Percentiles rank a stretch among this genome's conserved stretches.
phyloP scores from a whole-genome alignment of 2,329 filamentous ascomycete genomes.

The Tolypocladium endophyticum region DNA sequence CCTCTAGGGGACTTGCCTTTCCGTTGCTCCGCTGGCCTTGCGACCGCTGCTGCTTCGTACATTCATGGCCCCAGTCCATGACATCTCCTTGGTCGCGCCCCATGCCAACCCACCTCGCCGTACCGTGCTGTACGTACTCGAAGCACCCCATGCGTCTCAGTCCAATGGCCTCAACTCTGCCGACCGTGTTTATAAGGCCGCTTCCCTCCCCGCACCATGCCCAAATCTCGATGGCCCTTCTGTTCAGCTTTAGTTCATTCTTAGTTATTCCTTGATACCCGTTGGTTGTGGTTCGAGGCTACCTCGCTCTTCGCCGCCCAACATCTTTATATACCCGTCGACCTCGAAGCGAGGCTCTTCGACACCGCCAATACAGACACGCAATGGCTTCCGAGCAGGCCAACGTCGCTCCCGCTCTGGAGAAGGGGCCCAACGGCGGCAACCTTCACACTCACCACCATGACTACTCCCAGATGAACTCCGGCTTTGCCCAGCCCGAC shows the following conservation, averaged over 20 bases:
- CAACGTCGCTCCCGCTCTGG: constrained; percentile 3
- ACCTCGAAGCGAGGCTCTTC: neutral
- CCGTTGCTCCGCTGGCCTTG: neutral
- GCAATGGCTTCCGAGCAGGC: constrained; percentile 6
- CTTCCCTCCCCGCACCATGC: neutral
- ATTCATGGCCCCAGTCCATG: neutral
- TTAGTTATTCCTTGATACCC: neutral
- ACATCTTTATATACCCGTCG: neutral
- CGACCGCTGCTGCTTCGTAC: neutral
- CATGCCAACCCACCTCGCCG: neutral
- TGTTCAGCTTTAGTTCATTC: neutral
- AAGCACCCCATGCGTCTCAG: neutral
- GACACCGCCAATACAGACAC: neutral
- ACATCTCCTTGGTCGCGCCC: neutral
- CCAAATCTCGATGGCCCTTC: neutral
- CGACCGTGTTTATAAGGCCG: constrained; percentile 1
- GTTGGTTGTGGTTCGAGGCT: neutral
- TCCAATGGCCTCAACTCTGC: constrained; percentile 5
- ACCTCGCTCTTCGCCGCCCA: neutral
- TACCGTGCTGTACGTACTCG: neutral
- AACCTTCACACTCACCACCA: constrained; percentile 11
- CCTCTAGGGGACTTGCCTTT: neutral
- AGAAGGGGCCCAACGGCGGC: constrained; percentile 7
- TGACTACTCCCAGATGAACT: constrained; percentile 13
- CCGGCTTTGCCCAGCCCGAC: constrained; percentile 36